Conservation (phyloP, 2,329 filamentous ascomycete species). For the Phaeosphaeria sp. region DNA sequence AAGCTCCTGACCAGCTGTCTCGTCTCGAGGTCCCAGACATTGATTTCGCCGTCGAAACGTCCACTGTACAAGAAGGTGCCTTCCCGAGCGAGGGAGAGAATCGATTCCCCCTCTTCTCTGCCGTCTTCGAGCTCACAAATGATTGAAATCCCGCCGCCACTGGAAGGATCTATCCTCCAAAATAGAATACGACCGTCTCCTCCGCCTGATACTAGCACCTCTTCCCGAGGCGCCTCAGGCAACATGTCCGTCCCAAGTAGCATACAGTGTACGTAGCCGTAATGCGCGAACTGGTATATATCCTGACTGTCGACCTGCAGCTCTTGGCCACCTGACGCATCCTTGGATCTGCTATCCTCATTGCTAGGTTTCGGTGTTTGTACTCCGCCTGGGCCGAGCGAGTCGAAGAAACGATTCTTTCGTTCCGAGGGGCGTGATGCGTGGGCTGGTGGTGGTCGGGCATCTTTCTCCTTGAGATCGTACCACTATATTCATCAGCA, state of each 20-base stretch:
- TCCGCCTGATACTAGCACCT: constrained; percentile 87
- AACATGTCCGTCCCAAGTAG: constrained; percentile 78
- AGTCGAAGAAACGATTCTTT: constrained; percentile 92
- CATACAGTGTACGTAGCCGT: constrained; percentile 97
- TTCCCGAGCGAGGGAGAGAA: constrained; percentile 82
- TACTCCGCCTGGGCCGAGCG: constrained; percentile 80
- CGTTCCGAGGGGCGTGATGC: constrained; percentile 76
- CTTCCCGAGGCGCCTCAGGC: constrained; percentile 71
- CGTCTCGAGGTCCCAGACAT: constrained; percentile 97
- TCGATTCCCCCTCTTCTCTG: constrained; percentile 63
- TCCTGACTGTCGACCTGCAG: constrained; percentile 83
- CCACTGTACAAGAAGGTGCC: constrained; percentile 93
- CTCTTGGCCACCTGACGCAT: constrained; percentile 66
- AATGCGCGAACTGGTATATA: constrained; percentile 88
- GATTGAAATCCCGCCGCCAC: constrained; percentile 69
- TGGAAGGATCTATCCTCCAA: constrained; percentile 75
- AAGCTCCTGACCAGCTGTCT: constrained; percentile 88
- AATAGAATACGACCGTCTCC: constrained; percentile 94
- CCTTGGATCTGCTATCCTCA: constrained; percentile 54
- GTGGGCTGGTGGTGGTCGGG: constrained; percentile 66
- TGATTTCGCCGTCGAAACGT: constrained; percentile 83
- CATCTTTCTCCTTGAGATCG: constrained; percentile 69
- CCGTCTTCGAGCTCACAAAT: constrained; percentile 71
- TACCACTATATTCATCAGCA: constrained; percentile 69
- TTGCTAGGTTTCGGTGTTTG: constrained; percentile 75